Conservation (phyloP, 225 moss, liverwort and hornwort species). For the Polytrichum commune region DNA sequence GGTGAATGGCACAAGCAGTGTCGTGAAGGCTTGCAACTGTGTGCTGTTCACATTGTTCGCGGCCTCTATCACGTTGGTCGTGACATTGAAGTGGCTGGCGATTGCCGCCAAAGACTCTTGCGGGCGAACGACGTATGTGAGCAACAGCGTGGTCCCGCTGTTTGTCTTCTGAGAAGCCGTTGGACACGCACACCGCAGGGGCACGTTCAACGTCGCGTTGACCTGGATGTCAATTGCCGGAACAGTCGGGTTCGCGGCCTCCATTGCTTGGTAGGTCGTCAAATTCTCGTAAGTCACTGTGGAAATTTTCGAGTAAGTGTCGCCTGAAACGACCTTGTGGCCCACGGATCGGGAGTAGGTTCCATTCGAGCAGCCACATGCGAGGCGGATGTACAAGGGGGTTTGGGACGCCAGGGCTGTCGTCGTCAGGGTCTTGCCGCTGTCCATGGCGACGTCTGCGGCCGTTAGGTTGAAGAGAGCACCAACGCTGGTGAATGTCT, state of each 20-base stretch:
- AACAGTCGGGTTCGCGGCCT: constrained; percentile 28
- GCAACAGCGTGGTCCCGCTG: constrained; percentile 26
- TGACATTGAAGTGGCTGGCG: constrained; percentile 33
- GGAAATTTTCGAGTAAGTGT: constrained; percentile 23
- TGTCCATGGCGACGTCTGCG: constrained; percentile 29
- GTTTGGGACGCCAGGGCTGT: constrained; percentile 11
- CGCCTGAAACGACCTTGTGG: constrained; percentile 17
- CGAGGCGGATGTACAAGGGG: constrained; percentile 45
- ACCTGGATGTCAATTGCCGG: neutral
- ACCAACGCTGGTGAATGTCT: constrained; percentile 18
- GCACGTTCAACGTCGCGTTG: constrained; percentile 14
- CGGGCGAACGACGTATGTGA: constrained; percentile 39
- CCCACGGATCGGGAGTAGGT: constrained; percentile 31
- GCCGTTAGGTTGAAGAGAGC: constrained; percentile 16
- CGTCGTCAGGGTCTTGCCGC: constrained; percentile 8
- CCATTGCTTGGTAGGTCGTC: constrained; percentile 32
- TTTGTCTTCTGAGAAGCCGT: constrained; percentile 18
- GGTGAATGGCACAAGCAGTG: constrained; percentile 60
- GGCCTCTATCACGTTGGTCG: constrained; percentile 19
- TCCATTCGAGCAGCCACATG: constrained; percentile 42
- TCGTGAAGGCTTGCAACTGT: constrained; percentile 3
- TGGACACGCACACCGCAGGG: constrained; percentile 42
- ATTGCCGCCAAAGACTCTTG: constrained; percentile 24
- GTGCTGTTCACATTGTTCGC: constrained; percentile 34
- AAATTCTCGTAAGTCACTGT: constrained; percentile 30